Base-by-base conservation (phyloP, 345 rosid genomes). In the Zanthoxylum bungeanum region DNA sequence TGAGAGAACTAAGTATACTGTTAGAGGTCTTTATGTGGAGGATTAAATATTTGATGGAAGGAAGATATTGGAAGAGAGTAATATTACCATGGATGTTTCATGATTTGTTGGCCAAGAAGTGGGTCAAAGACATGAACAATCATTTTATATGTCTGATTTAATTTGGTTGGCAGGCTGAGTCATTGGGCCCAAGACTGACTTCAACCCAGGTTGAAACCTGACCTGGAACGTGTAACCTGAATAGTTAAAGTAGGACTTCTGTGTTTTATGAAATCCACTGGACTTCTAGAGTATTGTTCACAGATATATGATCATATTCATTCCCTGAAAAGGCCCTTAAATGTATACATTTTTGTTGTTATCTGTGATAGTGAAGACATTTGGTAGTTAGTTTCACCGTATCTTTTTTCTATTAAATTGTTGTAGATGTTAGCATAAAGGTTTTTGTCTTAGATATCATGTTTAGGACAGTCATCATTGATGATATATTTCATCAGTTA, bases 401-500 rank as follows among this genome's bases (percentile, higher is more conserved):
- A 17, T 17, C 36, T 49, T 49, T 42, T 33, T 66, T 56, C 19
- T 33, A 50, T 49, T 50, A 27, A n/a, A 24, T 12, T 49, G 24
- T 17, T 37, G 9, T 53, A 22, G 28, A 67, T 21, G 21, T 5
- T 10, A 30, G 21, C 25, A 17, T 65, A 33, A 7, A 5, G 70
- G 9, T 40, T 52, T 14, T 36, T 39, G 24, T 24, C 56, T 22
- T 52, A 52, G 36, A 44, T 47, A 8, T 50, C 37, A 14, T 55
- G 64, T 51, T 46, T 2, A 47, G 22, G 28, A 24, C 22, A 60
- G 44, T 63, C 42, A 14, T 63, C 2, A 17, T 40, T 16, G 60
- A 3, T 65, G 28, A 40, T 53, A 53, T 31, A 56, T 42, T 39
- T 61, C 57, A 68, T 68, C 36, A 25, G 34, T 68, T 37, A 37